Percentiles rank a stretch among this genome's conserved stretches.
phyloP scores from a whole-genome alignment of 2,329 filamentous ascomycete genomes.

The Helicocarpus griseus region DNA sequence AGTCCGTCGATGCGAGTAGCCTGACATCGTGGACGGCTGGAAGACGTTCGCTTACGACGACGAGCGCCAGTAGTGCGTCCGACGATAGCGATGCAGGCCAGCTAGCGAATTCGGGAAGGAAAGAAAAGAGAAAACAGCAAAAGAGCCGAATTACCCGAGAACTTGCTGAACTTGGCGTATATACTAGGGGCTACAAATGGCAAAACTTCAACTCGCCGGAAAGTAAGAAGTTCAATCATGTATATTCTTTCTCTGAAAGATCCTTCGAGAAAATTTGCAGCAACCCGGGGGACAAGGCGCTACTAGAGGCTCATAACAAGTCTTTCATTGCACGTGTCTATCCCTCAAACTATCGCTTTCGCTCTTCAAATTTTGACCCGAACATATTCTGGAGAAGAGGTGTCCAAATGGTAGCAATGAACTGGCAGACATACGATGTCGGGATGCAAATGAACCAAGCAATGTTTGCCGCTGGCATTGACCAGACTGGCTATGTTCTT shows the following conservation, averaged over 20 bases:
- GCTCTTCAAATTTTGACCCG: slow-evolving; percentile 90
- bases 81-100: slow-evolving; percentile 65
- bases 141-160: slow-evolving; percentile 78
- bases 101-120: slow-evolving; percentile 43
- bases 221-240: slow-evolving; percentile 83
- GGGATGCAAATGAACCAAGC: slow-evolving; percentile 95
- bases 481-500: slow-evolving; percentile 82
- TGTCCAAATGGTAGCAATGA: slow-evolving; percentile 94
- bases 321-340: slow-evolving; percentile 90
- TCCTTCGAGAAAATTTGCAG: slow-evolving; percentile 75
- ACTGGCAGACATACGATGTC: slow-evolving; percentile 96
- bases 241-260: slow-evolving; percentile 88
- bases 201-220: slow-evolving; percentile 67
- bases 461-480: slow-evolving; percentile 87
- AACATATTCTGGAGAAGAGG: slow-evolving; percentile 88
- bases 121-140: slow-evolving; percentile 51
- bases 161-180: slow-evolving; percentile 77
- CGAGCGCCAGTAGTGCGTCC: slow-evolving; percentile 49
- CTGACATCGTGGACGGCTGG: slow-evolving; percentile 41
- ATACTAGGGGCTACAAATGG: slow-evolving; percentile 71
- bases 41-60: slow-evolving; percentile 42
- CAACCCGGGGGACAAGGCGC: slow-evolving; percentile 62
- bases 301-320: slow-evolving; percentile 83
- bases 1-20: slow-evolving; percentile 37
- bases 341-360: slow-evolving; percentile 69